Conservation (phyloP, 2,329 filamentous ascomycete species). For the Coniochaeta ligniaria region DNA sequence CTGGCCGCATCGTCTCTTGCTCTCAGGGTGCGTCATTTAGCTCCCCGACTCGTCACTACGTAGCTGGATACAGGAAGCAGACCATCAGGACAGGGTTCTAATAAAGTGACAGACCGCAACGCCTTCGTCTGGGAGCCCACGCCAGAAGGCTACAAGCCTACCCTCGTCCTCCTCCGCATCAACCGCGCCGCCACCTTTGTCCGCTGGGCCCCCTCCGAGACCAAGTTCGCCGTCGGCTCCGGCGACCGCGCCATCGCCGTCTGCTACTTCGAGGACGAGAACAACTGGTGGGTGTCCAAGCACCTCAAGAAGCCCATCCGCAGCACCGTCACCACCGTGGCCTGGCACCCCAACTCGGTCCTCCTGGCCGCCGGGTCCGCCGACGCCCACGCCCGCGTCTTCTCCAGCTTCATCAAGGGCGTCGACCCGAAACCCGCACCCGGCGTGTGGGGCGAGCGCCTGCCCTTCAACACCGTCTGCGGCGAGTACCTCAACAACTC, state of each 20-base stretch:
- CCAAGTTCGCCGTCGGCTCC: conserved; percentile 95
- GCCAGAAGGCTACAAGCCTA: conserved; percentile 90
- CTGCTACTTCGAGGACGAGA: conserved; percentile 98
- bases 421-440: conserved; percentile 81
- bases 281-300: conserved; percentile 99
- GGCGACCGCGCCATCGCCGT: conserved; percentile 92
- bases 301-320: conserved; percentile 98
- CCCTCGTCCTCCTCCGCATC: conserved; percentile 91
- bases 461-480: conserved; percentile 98
- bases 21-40: conserved; percentile 64
- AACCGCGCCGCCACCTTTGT: conserved; percentile 95
- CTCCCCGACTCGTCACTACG: background rate
- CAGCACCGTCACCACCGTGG: conserved; percentile 89
- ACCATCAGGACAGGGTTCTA: background rate
- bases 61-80: background rate
- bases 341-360: conserved; percentile 97
- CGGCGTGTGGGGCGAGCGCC: conserved; percentile 84
- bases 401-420: conserved; percentile 94
- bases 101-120: conserved; percentile 70
- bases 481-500: conserved; percentile 95
- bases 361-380: conserved; percentile 93
- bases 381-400: conserved; percentile 90
- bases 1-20: conserved; percentile 92
- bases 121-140: conserved; percentile 97
- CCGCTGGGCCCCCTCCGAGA: conserved; percentile 93